Conservation (phyloP, 2,329 filamentous ascomycete genomes). For the Fusarium clavum region DNA sequence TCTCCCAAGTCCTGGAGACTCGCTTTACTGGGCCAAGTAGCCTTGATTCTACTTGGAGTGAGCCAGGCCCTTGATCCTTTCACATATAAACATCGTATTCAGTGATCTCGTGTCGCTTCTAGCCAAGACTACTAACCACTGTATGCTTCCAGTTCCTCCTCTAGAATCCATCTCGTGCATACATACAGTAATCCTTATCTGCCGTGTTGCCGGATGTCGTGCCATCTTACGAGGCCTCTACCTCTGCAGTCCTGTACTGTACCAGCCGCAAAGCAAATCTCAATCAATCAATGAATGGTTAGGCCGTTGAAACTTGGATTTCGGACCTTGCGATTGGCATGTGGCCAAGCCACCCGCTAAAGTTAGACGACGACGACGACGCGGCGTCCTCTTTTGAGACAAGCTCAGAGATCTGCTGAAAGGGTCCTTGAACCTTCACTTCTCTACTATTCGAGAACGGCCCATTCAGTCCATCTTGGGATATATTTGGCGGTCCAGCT, state of each 20-base stretch:
- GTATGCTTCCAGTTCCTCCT: slow-evolving; percentile 9
- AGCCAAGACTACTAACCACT: slow-evolving; percentile 7
- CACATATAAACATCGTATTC: slow-evolving; percentile 40
- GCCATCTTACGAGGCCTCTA: slow-evolving; percentile 4
- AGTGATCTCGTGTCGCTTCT: slow-evolving; percentile 42
- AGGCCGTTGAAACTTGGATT: slow-evolving; percentile 1
- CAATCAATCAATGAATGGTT: neutral
- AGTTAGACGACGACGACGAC: slow-evolving; percentile 1
- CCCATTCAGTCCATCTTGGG: slow-evolving; percentile 12
- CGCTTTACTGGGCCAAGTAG: slow-evolving; percentile 9
- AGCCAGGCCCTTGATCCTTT: slow-evolving; percentile 23
- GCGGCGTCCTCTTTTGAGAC: slow-evolving; percentile 22
- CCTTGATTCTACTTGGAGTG: neutral
- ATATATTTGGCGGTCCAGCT: slow-evolving; percentile 6
- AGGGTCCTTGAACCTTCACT: neutral
- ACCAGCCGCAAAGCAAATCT: slow-evolving; percentile 28
- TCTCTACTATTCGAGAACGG: slow-evolving; percentile 20
- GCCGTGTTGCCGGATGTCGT: slow-evolving; percentile 26
- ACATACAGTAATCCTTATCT: slow-evolving; percentile 17
- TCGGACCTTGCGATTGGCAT: slow-evolving; percentile 28
- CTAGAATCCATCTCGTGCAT: slow-evolving; percentile 7
- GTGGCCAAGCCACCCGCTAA: slow-evolving; percentile 31
- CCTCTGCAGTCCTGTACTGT: neutral
- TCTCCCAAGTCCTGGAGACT: slow-evolving; percentile 11
- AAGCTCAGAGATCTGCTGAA: slow-evolving; percentile 15